A percentile compares a stretch with the other conserved stretches of the same genome.
These are phyloP conservation scores for Cladosporium sp. DNA, from an alignment of 2,329 filamentous ascomycete genomes.

Conservation along the genomic window DNA sequence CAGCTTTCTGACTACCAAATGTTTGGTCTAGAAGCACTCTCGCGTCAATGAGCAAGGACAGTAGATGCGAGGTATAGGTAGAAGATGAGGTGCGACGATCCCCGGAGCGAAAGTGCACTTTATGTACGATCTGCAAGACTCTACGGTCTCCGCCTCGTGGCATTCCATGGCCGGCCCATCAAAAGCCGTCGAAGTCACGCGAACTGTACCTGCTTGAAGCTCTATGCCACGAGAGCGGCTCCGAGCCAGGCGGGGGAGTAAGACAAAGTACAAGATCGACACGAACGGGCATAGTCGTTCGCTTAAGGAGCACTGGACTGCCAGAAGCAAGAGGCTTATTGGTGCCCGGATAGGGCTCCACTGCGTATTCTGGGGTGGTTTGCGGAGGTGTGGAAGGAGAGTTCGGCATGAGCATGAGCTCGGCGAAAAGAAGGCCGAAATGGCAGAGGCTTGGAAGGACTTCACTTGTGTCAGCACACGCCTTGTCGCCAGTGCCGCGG, in stretches of 20 bases:
- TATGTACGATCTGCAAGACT: conserved; percentile 2
- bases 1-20: no score
- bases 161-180: not conserved
- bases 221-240: conserved; percentile 2
- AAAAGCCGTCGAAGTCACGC: not conserved
- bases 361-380: not conserved
- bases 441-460: conserved; percentile 5
- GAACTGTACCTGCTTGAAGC: not conserved
- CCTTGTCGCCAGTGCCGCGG: not conserved
- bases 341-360: conserved; percentile 10
- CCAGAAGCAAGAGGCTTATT: not conserved
- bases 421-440: conserved; percentile 13
- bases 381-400: conserved; percentile 4
- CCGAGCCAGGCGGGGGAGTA: conserved; percentile 7
- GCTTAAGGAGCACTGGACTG: not conserved
- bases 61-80: no score
- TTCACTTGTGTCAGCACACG: not conserved
- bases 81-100: no score
- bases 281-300: not conserved
- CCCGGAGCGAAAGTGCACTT: not conserved
- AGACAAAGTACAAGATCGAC: conserved; percentile 9
- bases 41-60: no score
- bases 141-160: not conserved
- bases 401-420: conserved; percentile 5
- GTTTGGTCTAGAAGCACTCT: no score